These are phyloP conservation scores for Buddleja alternifolia DNA, from an alignment of 257 asterid species.

Conservation along the genomic window DNA sequence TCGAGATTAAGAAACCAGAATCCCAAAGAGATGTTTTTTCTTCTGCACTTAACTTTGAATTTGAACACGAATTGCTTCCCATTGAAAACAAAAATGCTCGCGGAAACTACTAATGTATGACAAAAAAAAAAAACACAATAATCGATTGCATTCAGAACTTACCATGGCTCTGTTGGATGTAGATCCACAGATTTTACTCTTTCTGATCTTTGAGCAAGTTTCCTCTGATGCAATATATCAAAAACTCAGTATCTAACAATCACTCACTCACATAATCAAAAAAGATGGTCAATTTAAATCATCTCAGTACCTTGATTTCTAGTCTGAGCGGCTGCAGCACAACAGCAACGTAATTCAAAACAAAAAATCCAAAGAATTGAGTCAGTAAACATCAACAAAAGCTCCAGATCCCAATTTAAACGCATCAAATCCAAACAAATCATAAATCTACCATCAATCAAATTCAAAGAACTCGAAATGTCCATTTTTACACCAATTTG, in stretches of 20 bases:
- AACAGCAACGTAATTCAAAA: conserved; percentile 24
- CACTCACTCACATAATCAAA: conserved; percentile 27
- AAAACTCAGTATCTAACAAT: conserved; percentile 35
- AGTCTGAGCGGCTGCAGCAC: conserved; percentile 60
- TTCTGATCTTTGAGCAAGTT: conserved; percentile 71
- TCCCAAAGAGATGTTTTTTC: neutral
- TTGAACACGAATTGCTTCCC: neutral
- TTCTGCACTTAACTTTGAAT: conserved; percentile 6
- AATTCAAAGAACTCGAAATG: conserved; percentile 29
- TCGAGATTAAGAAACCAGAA: neutral
- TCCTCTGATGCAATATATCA: conserved; percentile 46
- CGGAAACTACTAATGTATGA: neutral
- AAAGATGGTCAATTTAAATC: conserved; percentile 12
- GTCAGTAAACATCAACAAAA: conserved; percentile 34
- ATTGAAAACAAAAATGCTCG: conserved; percentile 14
- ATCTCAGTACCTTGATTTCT: conserved; percentile 54
- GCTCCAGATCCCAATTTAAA: conserved; percentile 40
- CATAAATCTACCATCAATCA: conserved; percentile 23
- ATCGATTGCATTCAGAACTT: conserved; percentile 7
- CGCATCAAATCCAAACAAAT: conserved; percentile 32
- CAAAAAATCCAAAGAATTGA: conserved; percentile 17
- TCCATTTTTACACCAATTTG: conserved; percentile 19
- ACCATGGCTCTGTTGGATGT: conserved; percentile 82
- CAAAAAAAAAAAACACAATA: neutral
- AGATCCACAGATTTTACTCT: conserved; percentile 74